Conservation (phyloP, 202 grass and related monocot species). For the Musa balbisiana region DNA sequence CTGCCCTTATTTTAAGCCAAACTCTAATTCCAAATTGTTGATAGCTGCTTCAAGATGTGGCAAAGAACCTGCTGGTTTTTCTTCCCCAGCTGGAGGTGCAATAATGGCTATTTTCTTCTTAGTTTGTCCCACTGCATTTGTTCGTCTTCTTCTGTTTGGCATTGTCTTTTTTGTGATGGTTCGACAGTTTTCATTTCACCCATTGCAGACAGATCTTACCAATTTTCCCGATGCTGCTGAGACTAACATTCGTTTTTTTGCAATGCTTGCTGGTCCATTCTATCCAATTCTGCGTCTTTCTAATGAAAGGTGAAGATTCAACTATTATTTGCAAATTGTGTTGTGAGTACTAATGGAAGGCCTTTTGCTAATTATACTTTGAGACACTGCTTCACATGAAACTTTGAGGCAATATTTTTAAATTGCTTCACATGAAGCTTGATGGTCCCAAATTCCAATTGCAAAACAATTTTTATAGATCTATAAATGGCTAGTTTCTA, state of each 20-base stretch:
- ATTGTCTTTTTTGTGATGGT: slow-evolving; percentile 8
- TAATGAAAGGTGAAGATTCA: slow-evolving; percentile 59
- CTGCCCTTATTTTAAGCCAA: slow-evolving; percentile 3
- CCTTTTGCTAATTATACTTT: neutral
- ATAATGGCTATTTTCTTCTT: slow-evolving; percentile 18
- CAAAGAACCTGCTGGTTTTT: slow-evolving; percentile 49
- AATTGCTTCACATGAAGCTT: too few species aligned
- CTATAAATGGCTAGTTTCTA: too few species aligned
- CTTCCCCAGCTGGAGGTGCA: slow-evolving; percentile 83
- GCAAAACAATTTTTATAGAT: too few species aligned
- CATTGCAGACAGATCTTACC: slow-evolving; percentile 69
- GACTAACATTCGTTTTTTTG: slow-evolving; percentile 58
- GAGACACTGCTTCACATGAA: too few species aligned
- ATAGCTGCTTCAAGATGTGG: slow-evolving; percentile 87
- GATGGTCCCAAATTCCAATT: too few species aligned
- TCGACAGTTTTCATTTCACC: slow-evolving; percentile 17
- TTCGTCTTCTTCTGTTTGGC: slow-evolving; percentile 12
- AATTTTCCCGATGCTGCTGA: slow-evolving; percentile 54
- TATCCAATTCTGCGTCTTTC: slow-evolving; percentile 78
- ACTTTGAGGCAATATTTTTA: too few species aligned
- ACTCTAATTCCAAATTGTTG: slow-evolving; percentile 32
- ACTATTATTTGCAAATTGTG: neutral
- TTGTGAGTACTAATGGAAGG: neutral
- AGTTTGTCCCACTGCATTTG: neutral
- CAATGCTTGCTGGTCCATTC: slow-evolving; percentile 88